Evolutionary conservation across 164 flowering plant species (phyloP).

Genomic region (Vitis cinerea): DNA sequence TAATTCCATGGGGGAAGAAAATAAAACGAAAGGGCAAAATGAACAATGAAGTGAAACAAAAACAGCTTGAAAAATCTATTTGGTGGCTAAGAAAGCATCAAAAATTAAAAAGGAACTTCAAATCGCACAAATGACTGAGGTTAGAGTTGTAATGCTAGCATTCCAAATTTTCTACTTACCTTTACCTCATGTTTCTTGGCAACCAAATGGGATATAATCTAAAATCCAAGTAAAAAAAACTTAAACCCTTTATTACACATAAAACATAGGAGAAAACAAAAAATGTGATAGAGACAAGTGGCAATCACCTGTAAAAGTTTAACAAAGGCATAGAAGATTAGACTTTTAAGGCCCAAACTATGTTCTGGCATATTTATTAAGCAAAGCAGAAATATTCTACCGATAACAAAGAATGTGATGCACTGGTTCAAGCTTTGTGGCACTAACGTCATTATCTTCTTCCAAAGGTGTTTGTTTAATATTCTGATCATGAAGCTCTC

Average conservation of each 20-base stretch:
- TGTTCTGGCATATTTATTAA: not conserved
- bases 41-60: not conserved
- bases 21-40: not conserved
- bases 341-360: not conserved
- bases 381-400: conserved; percentile 3
- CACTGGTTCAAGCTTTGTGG: not conserved
- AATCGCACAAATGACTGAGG: too few relatives aligned
- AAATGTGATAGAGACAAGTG: too few relatives aligned
- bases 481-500: too few relatives aligned
- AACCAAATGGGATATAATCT: not conserved
- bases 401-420: conserved; percentile 7
- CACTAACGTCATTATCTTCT: conserved; percentile 8
- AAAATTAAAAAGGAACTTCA: too few relatives aligned
- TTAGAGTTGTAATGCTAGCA: not conserved
- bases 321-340: too few relatives aligned
- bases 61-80: too few relatives aligned
- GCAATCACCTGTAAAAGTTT: too few relatives aligned
- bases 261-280: too few relatives aligned
- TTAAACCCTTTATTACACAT: too few relatives aligned
- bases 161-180: not conserved
- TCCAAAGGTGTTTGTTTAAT: conserved; percentile 3
- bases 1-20: conserved; percentile 1
- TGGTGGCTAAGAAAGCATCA: too few relatives aligned
- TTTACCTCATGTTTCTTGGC: not conserved
- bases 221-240: not conserved